Evolutionary conservation across 345 rosid genomes (phyloP).

Genomic region (Syzygium aromaticum): DNA sequence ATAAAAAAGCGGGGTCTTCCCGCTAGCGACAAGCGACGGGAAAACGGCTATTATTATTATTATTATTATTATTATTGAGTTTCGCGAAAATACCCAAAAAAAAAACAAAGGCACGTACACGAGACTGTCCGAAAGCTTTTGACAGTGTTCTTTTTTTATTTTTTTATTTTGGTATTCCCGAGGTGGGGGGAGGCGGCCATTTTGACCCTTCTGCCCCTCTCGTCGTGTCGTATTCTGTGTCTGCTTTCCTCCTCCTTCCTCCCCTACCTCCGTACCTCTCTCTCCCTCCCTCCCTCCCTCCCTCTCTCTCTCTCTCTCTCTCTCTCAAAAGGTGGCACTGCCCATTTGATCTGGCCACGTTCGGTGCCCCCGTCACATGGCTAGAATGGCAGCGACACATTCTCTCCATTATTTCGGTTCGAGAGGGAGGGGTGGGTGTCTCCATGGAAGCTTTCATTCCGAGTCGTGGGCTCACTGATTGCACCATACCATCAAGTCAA

Average conservation of each 20-base stretch:
- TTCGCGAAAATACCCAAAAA: background rate
- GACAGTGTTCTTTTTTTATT: background rate
- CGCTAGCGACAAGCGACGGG: background rate
- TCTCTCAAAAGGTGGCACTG: background rate
- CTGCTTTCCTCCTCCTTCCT: background rate
- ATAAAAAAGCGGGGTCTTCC: background rate
- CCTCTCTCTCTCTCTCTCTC: background rate
- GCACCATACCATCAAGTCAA: background rate
- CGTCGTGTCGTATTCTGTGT: background rate
- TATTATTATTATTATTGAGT: background rate
- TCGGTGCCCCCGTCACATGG: slow-evolving; percentile 3
- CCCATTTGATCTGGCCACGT: slow-evolving; percentile 21
- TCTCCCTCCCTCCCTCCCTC: background rate
- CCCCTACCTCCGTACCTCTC: background rate
- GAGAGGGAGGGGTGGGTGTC: background rate
- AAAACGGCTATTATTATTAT: background rate
- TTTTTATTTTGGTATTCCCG: background rate
- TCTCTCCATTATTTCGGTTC: background rate
- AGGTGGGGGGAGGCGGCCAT: background rate
- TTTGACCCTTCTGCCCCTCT: background rate
- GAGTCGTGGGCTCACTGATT: background rate
- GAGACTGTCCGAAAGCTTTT: background rate
- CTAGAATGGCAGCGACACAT: background rate
- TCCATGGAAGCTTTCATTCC: background rate
- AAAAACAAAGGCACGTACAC: background rate